Conservation (phyloP, 2,329 filamentous ascomycete genomes). For the Dothideomycetidae sp. region DNA sequence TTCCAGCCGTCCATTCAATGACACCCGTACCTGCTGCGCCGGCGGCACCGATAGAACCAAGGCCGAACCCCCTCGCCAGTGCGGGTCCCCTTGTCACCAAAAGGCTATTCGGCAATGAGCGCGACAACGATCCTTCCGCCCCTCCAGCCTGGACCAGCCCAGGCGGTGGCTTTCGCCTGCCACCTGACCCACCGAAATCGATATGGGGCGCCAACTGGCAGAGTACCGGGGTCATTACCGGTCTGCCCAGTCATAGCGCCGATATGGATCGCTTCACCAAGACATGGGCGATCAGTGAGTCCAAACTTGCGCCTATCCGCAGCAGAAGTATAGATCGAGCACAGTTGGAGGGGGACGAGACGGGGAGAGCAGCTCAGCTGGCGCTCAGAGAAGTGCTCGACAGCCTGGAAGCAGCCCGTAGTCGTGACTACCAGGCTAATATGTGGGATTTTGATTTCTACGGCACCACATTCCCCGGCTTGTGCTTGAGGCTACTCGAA, state of each 20-base stretch:
- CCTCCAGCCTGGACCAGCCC: slow-evolving; percentile 8
- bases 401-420: slow-evolving; percentile 58
- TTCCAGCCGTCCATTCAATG: too few species aligned
- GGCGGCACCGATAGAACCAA: neutral
- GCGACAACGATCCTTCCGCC: neutral
- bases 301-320: slow-evolving; percentile 1
- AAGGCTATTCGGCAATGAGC: neutral
- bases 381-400: slow-evolving; percentile 70
- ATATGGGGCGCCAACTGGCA: slow-evolving; percentile 46
- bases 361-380: slow-evolving; percentile 68
- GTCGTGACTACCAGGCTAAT: slow-evolving; percentile 26
- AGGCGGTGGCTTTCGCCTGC: slow-evolving; percentile 8
- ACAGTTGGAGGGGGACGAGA: slow-evolving; percentile 52
- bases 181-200: neutral
- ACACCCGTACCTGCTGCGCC: too few species aligned
- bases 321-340: neutral
- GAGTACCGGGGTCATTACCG: slow-evolving; percentile 62
- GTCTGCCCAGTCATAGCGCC: slow-evolving; percentile 35
- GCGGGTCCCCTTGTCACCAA: neutral
- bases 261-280: slow-evolving; percentile 6
- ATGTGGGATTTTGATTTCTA: slow-evolving; percentile 73
- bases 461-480: slow-evolving; percentile 68
- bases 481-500: slow-evolving; percentile 68
- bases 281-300: slow-evolving; percentile 1
- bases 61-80: neutral